Percentiles rank a stretch among this genome's conserved stretches.
Conservation (phyloP, 169 alveolate species). For the Cryptosporidium viatorum region DNA sequence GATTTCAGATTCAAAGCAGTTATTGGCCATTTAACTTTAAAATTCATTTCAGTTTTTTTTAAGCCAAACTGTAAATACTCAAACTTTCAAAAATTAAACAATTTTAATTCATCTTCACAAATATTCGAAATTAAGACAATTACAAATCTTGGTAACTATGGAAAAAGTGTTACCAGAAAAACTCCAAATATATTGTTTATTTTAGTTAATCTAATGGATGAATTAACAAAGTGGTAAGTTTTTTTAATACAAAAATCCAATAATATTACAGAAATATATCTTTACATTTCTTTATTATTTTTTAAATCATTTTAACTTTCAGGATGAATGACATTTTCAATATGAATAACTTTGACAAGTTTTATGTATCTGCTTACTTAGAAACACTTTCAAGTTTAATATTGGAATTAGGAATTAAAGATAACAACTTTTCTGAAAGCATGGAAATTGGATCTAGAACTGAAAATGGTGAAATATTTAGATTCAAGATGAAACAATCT, state of each 20-base stretch:
- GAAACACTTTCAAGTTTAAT: not conserved
- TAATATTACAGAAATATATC: not conserved
- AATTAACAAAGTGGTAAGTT: conserved; percentile 8
- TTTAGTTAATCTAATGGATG: not conserved
- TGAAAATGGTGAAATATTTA: not conserved
- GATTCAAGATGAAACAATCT: conserved; percentile 1
- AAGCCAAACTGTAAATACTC: not conserved
- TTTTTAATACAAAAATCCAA: not conserved
- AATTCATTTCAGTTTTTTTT: not conserved
- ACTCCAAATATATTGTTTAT: not conserved
- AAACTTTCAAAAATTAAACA: not conserved
- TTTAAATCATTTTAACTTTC: not conserved
- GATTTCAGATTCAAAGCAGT: conserved; percentile 2
- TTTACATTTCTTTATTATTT: not conserved
- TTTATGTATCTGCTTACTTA: not conserved
- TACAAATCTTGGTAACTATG: not conserved
- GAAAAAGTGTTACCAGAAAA: not conserved
- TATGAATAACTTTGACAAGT: conserved; percentile 2
- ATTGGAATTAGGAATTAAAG: not conserved
- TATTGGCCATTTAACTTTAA: conserved; percentile 1
- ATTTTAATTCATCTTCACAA: not conserved
- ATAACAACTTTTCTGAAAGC: not conserved
- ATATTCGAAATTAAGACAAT: not conserved
- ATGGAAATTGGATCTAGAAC: not conserved
- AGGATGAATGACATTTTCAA: conserved; percentile 35